Conservation (phyloP, 305 asterid genomes). For the Fraxinus velutina region DNA sequence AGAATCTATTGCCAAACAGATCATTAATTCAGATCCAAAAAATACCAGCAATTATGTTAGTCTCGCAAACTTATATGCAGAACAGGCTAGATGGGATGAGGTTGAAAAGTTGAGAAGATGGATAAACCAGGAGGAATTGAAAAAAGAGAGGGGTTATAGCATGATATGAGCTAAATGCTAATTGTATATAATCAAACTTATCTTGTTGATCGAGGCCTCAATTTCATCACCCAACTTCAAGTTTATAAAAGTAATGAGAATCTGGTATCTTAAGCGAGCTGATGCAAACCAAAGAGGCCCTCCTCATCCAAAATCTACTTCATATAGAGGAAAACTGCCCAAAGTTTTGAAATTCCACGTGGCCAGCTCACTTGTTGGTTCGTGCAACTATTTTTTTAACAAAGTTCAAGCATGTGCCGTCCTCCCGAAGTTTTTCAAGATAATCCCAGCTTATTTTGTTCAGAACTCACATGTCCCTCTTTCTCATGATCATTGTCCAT, state of each 20-base stretch:
- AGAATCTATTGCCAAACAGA: constrained; percentile 49
- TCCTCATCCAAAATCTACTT: background rate
- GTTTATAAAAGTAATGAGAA: background rate
- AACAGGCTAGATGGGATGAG: constrained; percentile 72
- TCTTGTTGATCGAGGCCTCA: background rate
- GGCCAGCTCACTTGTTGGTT: background rate
- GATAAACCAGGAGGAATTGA: constrained; percentile 40
- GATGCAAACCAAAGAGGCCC: background rate
- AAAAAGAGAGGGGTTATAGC: constrained; percentile 60
- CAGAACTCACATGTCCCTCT: background rate
- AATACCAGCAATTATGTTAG: constrained; percentile 52
- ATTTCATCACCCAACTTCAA: background rate
- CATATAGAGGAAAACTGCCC: background rate
- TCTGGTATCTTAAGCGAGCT: background rate
- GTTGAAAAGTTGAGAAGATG: constrained; percentile 58
- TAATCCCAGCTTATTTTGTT: background rate
- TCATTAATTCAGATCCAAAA: constrained; percentile 48
- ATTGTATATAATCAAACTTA: background rate
- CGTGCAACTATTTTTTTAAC: background rate
- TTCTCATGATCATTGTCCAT: background rate
- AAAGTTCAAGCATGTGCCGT: background rate
- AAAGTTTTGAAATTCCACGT: background rate
- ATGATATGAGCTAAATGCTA: constrained; percentile 28
- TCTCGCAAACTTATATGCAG: constrained; percentile 61
- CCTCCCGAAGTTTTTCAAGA: background rate